Percentiles rank a stretch among this genome's conserved stretches.
Conservation (phyloP, 768 basidiomycete genomes). For the Obba rivulosa region DNA sequence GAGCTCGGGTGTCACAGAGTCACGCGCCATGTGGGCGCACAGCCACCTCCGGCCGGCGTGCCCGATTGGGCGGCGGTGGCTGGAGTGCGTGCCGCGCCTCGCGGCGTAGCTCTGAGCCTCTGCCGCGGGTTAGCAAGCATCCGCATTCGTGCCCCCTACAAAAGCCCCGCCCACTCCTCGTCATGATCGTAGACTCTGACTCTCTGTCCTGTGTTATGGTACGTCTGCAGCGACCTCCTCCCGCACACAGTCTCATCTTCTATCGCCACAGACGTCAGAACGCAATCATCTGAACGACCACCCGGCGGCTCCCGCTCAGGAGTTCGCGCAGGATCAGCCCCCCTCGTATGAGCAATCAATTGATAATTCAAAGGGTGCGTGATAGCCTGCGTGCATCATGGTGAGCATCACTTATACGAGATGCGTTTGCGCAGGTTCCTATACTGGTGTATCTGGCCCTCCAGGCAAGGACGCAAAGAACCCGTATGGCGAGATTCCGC, state of each 20-base stretch:
- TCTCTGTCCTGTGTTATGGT: conserved; percentile 10
- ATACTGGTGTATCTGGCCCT: conserved; percentile 10
- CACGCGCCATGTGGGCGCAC: neutral
- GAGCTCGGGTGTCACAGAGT: neutral
- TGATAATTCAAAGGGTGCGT: conserved; percentile 10
- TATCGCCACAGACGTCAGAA: neutral
- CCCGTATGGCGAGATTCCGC: conserved; percentile 16
- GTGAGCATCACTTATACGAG: too few relatives aligned
- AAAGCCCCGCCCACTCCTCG: conserved; percentile 3
- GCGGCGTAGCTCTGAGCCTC: neutral
- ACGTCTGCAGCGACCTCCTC: neutral
- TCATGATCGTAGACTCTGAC: conserved; percentile 16
- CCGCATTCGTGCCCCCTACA: conserved; percentile 5
- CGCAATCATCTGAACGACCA: neutral
- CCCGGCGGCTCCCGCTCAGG: too few relatives aligned
- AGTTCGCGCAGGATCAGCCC: conserved; percentile 10
- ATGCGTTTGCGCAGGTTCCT: too few relatives aligned
- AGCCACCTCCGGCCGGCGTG: neutral
- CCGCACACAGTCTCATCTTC: neutral
- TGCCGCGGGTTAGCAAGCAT: neutral
- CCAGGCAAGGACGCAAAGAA: conserved; percentile 12
- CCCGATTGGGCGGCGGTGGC: neutral
- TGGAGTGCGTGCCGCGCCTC: too few relatives aligned
- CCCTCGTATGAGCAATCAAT: conserved; percentile 25
- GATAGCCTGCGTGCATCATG: too few relatives aligned